Base-by-base conservation (phyloP, 2,329 filamentous ascomycete species). In the Xylariomycetidae sp. region DNA sequence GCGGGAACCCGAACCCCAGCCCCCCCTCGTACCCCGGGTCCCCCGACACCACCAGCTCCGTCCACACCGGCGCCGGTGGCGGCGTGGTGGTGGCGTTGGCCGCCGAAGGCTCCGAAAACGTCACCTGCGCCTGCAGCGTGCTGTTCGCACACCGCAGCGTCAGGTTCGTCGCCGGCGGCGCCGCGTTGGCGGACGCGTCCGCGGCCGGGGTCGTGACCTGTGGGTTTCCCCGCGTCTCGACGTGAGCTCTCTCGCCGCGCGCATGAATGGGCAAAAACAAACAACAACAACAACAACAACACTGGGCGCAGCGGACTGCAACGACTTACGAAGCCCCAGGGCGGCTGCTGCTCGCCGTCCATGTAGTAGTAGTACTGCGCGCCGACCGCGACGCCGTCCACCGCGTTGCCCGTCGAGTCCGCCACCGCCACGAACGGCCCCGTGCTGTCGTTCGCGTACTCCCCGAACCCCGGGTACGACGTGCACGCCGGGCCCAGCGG, bases 291-390 rank as follows among this genome's bases (percentile, higher is more conserved):
- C n/a, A n/a, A n/a, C n/a, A n/a, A n/a, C n/a, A n/a, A n/a, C n/a
- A n/a, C n/a, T n/a, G n/a, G n/a, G n/a, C n/a, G n/a, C n/a, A n/a
- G n/a, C n/a, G n/a, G n/a, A n/a, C n/a, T n/a, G n/a, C n/a, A n/a
- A n/a, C n/a, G n/a, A n/a, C 40, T 38, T 31, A 43, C 40, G 12
- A 34, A 41, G 22, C 40, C 40, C 19, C 40, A 43, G 5, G 22
- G 32, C 17, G 12, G 35, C 3, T 25, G 19, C 9, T 37, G 31
- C 13, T 43, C 40, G 19, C 36, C 25, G n/a, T n/a, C n/a, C n/a
- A n/a, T n/a, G n/a, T n/a, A n/a, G n/a, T n/a, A n/a, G 17, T 19
- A 41, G 16, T 41, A 41, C 6, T 37, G 30, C 2, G 35, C 40
- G 15, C 39, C 31, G 24, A 43, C 10, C 12, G 15, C 38, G 15